Evolutionary conservation across 768 basidiomycete species (phyloP).

Genomic region (Arthromyces matolae): DNA sequence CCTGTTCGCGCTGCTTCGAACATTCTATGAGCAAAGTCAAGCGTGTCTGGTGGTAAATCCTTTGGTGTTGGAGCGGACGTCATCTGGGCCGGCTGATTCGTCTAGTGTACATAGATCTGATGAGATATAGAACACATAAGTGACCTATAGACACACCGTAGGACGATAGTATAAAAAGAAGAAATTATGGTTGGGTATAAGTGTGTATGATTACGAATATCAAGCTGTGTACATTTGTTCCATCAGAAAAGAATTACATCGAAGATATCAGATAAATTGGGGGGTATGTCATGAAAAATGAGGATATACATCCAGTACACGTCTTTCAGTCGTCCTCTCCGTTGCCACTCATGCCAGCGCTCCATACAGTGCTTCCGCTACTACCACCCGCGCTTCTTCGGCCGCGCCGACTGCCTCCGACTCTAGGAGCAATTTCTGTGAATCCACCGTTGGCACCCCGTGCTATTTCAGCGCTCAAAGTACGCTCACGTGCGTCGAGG

Average conservation of each 20-base stretch:
- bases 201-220: no score
- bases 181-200: no score
- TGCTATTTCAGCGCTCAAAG: slow-evolving; percentile 68
- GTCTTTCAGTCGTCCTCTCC: slow-evolving; percentile 36
- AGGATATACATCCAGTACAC: no score
- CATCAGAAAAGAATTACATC: no score
- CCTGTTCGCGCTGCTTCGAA: slow-evolving; percentile 73
- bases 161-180: no score
- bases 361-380: slow-evolving; percentile 81
- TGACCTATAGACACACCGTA: no score
- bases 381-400: slow-evolving; percentile 61
- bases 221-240: no score
- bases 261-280: no score
- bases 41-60: slow-evolving; percentile 37
- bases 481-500: slow-evolving; percentile 77
- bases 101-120: no score
- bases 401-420: slow-evolving; percentile 57
- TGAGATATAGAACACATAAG: no score
- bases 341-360: slow-evolving; percentile 73
- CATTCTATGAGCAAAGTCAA: slow-evolving; percentile 64
- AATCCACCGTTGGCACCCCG: slow-evolving; percentile 72
- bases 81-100: no score
- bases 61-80: not conserved
- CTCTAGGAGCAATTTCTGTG: slow-evolving; percentile 64
- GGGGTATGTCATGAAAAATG: no score